Evolutionary conservation across 2,329 filamentous ascomycete species (phyloP).

Genomic region (Gaeumannomyces sp.): DNA sequence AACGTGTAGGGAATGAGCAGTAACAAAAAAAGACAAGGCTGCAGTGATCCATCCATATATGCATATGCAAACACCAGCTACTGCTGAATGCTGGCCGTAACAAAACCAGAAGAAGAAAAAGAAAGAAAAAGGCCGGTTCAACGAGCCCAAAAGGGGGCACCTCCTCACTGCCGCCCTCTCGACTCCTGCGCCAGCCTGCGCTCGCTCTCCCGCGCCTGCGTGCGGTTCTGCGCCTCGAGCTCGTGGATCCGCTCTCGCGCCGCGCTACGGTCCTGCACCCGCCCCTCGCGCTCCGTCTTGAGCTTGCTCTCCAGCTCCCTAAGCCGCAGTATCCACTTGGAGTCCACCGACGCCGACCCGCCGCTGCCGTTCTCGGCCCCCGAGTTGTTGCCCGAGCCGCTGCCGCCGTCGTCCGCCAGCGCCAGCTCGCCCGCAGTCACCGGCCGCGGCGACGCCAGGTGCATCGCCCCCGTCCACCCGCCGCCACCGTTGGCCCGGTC

Average conservation of each 20-base stretch:
- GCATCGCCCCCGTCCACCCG: conserved; percentile 12
- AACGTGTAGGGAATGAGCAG: background rate
- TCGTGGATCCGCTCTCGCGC: conserved; percentile 76
- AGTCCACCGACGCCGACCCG: conserved; percentile 39
- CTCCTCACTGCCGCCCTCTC: conserved; percentile 9
- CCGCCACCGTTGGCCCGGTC: background rate
- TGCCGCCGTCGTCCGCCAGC: conserved; percentile 17
- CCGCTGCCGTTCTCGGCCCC: conserved; percentile 5
- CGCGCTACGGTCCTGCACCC: conserved; percentile 76
- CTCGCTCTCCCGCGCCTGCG: conserved; percentile 1
- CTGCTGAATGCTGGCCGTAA: background rate
- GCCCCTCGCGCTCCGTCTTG: conserved; percentile 81
- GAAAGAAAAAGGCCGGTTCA: background rate
- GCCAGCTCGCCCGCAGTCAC: conserved; percentile 22
- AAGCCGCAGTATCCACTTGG: conserved; percentile 78
- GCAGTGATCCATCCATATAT: background rate
- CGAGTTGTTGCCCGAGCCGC: conserved; percentile 14
- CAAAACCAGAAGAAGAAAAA: background rate
- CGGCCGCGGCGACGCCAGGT: conserved; percentile 12
- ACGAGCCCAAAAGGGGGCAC: background rate
- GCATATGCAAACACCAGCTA: background rate
- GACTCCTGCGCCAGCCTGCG: conserved; percentile 1
- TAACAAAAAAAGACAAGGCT: background rate
- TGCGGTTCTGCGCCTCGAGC: conserved; percentile 19
- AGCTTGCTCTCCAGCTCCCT: conserved; percentile 83